Conservation (phyloP, 1,139 yeast genomes). For the Hanseniaspora uvarum region DNA sequence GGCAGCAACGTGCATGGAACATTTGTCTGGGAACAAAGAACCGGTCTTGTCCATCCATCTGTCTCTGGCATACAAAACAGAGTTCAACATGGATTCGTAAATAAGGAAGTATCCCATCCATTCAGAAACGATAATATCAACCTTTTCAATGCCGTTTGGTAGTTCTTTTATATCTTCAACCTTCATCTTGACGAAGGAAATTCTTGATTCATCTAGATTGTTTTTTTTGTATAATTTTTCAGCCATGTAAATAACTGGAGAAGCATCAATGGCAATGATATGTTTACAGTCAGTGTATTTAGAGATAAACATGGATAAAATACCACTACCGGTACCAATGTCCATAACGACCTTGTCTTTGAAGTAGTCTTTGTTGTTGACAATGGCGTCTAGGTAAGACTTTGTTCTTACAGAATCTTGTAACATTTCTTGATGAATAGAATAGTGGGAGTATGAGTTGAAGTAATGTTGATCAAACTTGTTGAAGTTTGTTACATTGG, state of each 20-base stretch:
- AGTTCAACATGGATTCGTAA: conserved; percentile 96
- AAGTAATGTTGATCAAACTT: conserved; percentile 84
- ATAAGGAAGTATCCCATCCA: conserved; percentile 99
- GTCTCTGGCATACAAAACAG: conserved; percentile 91
- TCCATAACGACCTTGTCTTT: conserved; percentile 92
- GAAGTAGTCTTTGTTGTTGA: conserved; percentile 79
- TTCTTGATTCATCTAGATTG: conserved; percentile 67
- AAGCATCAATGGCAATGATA: conserved; percentile 95
- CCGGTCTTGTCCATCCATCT: conserved; percentile 73
- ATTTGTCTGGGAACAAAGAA: conserved; percentile 88
- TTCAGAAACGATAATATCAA: conserved; percentile 91
- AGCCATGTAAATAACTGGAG: conserved; percentile 91
- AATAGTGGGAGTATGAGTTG: conserved; percentile 90
- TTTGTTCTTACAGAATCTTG: conserved; percentile 90
- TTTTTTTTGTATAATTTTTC: conserved; percentile 71
- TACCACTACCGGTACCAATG: conserved; percentile 98
- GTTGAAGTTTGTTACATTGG: conserved; percentile 33
- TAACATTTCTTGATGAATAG: conserved; percentile 97
- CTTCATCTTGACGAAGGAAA: conserved; percentile 84
- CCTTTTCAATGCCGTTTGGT: conserved; percentile 52
- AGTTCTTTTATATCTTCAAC: conserved; percentile 74
- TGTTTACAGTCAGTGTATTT: conserved; percentile 87
- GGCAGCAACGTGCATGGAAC: conserved; percentile 81
- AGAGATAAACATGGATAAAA: conserved; percentile 95
- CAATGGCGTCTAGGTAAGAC: conserved; percentile 85